phyloP scores from a whole-genome alignment of 345 rosid genomes.

The Bretschneidera sinensis region DNA sequence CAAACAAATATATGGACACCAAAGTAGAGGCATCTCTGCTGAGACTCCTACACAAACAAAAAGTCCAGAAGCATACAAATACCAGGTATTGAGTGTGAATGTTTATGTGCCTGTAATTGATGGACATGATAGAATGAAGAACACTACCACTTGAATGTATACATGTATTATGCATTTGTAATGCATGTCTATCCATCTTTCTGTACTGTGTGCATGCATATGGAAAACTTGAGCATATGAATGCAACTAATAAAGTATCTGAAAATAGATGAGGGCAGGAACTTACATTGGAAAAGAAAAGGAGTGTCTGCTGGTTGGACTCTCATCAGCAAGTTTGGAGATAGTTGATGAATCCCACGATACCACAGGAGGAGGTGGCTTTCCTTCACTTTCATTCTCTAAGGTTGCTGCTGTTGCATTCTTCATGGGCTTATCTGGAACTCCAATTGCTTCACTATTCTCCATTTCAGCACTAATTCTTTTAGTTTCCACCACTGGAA shows the following conservation, averaged over 20 bases:
- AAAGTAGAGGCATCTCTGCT: conserved; percentile 7
- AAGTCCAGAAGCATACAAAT: neutral
- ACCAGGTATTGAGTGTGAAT: neutral
- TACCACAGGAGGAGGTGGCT: conserved; percentile 17
- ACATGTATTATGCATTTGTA: too few species aligned
- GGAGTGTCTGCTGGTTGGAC: conserved; percentile 36
- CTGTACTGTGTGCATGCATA: neutral
- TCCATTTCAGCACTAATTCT: too few species aligned
- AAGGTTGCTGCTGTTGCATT: conserved; percentile 8
- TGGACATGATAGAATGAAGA: too few species aligned
- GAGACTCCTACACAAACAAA: neutral
- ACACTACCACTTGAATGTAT: too few species aligned
- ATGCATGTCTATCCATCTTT: neutral
- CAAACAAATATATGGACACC: neutral
- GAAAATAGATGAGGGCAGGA: neutral
- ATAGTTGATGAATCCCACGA: conserved; percentile 28
- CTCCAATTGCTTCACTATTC: conserved; percentile 11
- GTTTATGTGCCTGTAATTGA: neutral
- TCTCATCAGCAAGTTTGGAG: conserved; percentile 36
- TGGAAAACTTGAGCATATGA: neutral
- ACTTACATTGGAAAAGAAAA: conserved; percentile 63
- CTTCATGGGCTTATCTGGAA: conserved; percentile 4
- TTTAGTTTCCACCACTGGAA: too few species aligned
- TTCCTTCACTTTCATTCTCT: conserved; percentile 14
- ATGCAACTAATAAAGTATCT: neutral